These are phyloP conservation scores for Plantago lanceolata DNA, from an alignment of 305 asterid species.

Conservation along the genomic window DNA sequence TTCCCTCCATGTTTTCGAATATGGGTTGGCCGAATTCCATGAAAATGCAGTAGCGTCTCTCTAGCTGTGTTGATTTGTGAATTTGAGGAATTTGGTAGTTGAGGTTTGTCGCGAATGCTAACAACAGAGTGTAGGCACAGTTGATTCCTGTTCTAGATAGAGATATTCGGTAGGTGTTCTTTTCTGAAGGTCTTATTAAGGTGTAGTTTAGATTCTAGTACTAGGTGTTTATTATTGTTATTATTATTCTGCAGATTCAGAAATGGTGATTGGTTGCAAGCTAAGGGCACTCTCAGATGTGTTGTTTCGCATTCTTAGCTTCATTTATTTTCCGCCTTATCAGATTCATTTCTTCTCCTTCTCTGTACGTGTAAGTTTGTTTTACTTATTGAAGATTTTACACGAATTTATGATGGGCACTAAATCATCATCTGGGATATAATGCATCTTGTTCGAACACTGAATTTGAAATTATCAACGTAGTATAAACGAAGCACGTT, in stretches of 20 bases:
- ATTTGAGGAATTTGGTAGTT: background rate
- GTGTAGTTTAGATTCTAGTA: constrained; percentile 17
- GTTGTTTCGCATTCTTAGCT: constrained; percentile 2
- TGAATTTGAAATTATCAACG: too few species aligned
- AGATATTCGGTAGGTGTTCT: constrained; percentile 1
- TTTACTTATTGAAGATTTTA: too few species aligned
- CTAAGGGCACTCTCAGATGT: background rate
- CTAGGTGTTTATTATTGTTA: background rate
- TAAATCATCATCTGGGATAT: too few species aligned
- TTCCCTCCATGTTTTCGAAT: constrained; percentile 53
- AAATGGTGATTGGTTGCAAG: constrained; percentile 13
- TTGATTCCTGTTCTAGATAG: constrained; percentile 8
- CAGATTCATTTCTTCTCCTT: background rate
- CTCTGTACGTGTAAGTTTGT: background rate
- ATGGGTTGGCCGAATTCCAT: constrained; percentile 67
- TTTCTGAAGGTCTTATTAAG: too few species aligned
- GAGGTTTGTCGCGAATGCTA: constrained; percentile 23
- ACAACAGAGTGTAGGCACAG: constrained; percentile 20
- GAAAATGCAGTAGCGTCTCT: constrained; percentile 61
- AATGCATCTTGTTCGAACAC: too few species aligned
- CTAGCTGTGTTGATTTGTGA: constrained; percentile 11
- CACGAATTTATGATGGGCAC: too few species aligned
- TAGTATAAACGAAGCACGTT: too few species aligned
- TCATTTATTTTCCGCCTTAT: background rate
- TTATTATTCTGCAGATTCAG: constrained; percentile 1